Conservation (phyloP, 78 protist species). For the slime mould (Dictyostelium discoideum) region DNA sequence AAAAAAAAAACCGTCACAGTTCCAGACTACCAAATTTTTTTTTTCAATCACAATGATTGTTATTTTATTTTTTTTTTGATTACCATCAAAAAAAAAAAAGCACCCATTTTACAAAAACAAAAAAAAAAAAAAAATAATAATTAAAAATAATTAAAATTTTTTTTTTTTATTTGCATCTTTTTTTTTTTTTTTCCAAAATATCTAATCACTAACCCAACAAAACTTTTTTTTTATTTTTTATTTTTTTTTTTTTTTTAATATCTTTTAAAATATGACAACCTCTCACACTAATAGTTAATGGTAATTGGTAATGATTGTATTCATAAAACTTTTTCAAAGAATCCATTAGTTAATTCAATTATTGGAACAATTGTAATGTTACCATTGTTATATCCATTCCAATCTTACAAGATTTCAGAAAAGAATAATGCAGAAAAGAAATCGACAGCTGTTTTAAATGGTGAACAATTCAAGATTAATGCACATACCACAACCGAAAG, state of each 20-base stretch:
- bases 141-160: too few relatives aligned
- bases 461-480: not conserved
- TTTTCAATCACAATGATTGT: too few relatives aligned
- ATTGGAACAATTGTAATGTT: slow-evolving; percentile 78
- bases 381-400: slow-evolving; percentile 74
- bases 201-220: not conserved
- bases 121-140: not conserved
- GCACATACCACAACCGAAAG: not conserved
- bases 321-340: slow-evolving; percentile 45
- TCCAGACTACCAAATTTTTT: not conserved
- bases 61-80: not conserved
- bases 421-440: not conserved
- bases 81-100: not conserved
- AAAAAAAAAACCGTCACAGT: not conserved
- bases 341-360: slow-evolving; percentile 36
- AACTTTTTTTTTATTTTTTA: not conserved
- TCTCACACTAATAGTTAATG: not conserved
- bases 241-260: not conserved
- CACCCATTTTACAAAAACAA: not conserved
- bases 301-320: slow-evolving; percentile 74
- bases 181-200: not conserved
- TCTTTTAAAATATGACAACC: too few relatives aligned
- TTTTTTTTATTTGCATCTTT: not conserved
- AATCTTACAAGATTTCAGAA: slow-evolving; percentile 22
- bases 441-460: not conserved